Evolutionary conservation across 306 rosid species (phyloP).

Genomic region (Casuarina glauca): DNA sequence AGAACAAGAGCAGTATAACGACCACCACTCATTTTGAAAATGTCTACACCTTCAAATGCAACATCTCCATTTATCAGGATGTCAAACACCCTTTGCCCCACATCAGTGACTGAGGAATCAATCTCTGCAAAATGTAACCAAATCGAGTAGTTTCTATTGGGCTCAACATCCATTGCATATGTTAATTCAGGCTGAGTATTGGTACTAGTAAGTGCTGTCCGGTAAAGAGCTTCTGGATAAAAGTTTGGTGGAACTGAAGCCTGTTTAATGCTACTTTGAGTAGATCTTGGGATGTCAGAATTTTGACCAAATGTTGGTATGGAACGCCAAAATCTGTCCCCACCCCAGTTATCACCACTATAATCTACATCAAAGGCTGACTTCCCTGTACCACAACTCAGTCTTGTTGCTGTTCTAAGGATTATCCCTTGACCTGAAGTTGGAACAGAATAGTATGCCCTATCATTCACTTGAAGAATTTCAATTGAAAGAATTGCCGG

Average conservation of each 20-base stretch:
- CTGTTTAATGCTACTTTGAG: slow-evolving; percentile 61
- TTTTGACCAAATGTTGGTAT: slow-evolving; percentile 52
- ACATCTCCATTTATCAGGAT: slow-evolving; percentile 66
- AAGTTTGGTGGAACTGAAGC: slow-evolving; percentile 75
- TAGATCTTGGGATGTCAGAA: slow-evolving; percentile 62
- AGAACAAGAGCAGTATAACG: slow-evolving; percentile 78
- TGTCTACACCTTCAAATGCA: slow-evolving; percentile 56
- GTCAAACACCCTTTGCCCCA: slow-evolving; percentile 80
- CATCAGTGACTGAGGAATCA: slow-evolving; percentile 49
- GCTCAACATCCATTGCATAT: slow-evolving; percentile 74
- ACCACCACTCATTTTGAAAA: slow-evolving; percentile 71
- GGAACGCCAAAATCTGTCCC: slow-evolving; percentile 84
- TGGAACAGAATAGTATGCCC: slow-evolving; percentile 63
- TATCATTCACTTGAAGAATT: slow-evolving; percentile 80
- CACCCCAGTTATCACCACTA: slow-evolving; percentile 66
- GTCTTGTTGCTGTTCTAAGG: slow-evolving; percentile 75
- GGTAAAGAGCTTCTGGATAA: slow-evolving; percentile 85
- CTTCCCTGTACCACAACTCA: slow-evolving; percentile 78
- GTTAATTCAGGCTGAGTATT: slow-evolving; percentile 67
- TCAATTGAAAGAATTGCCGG: slow-evolving; percentile 93
- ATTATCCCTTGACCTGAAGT: slow-evolving; percentile 54
- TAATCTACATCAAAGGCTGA: slow-evolving; percentile 73
- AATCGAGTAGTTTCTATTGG: slow-evolving; percentile 87
- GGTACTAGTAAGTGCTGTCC: slow-evolving; percentile 64
- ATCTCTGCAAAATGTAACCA: slow-evolving; percentile 97